Evolutionary conservation across 345 rosid genomes (phyloP).

Genomic region (Populus ilicifolia): DNA sequence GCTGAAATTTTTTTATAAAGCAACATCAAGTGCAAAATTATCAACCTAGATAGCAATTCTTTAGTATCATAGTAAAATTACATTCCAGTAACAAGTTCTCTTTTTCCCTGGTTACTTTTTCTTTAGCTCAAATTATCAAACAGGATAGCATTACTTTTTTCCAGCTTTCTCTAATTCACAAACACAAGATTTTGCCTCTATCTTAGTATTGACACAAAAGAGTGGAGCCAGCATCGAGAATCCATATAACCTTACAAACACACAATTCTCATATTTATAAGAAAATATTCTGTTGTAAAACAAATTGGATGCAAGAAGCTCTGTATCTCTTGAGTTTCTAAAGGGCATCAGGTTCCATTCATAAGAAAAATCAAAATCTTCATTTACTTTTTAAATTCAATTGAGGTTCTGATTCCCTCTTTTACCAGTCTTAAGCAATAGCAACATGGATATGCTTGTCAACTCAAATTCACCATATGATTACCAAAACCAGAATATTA

Average conservation of each 20-base stretch:
- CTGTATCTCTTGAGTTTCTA: neutral
- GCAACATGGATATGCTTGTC: neutral
- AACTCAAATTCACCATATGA: neutral
- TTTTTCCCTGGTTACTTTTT: too few relatives aligned
- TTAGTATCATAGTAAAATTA: neutral
- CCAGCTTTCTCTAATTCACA: neutral
- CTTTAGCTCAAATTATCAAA: too few relatives aligned
- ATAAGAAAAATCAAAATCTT: neutral
- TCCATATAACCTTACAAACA: too few relatives aligned
- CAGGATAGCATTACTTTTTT: neutral
- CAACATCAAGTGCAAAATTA: neutral
- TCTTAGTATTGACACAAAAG: too few relatives aligned
- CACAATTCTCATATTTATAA: too few relatives aligned
- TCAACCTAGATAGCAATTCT: neutral
- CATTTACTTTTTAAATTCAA: neutral
- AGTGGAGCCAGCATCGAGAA: too few relatives aligned
- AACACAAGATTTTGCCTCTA: too few relatives aligned
- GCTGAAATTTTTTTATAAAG: constrained; percentile 16
- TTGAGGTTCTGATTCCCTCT: neutral
- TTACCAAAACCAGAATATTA: neutral
- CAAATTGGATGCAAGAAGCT: neutral
- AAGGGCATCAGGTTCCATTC: neutral
- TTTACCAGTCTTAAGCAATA: neutral
- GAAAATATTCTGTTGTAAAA: too few relatives aligned
- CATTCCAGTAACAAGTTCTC: too few relatives aligned